phyloP scores from a whole-genome alignment of 192 early-diverging fungal genomes.

The Coemansia sp. region DNA sequence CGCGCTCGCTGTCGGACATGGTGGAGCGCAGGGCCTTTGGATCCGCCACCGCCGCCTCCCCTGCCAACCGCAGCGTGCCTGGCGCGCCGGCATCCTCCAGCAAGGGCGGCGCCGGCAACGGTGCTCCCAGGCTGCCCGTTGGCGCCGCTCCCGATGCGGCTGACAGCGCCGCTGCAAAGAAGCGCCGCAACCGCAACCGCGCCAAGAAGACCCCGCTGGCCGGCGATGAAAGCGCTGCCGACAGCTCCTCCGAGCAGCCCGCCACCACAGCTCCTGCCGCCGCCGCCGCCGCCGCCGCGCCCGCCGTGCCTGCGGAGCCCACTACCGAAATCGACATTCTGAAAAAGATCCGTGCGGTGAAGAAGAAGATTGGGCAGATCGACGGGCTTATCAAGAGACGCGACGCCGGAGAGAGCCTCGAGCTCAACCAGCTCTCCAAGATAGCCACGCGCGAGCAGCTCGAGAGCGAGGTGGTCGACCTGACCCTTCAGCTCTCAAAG shows the following conservation, averaged over 20 bases:
- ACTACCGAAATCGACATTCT: slow-evolving; percentile 61
- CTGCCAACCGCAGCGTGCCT: slow-evolving; percentile 12
- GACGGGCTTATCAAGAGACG: slow-evolving; percentile 75
- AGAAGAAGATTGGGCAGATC: slow-evolving; percentile 94
- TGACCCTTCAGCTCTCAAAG: slow-evolving; percentile 18
- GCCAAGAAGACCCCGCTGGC: slow-evolving; percentile 60
- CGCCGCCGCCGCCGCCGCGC: background rate
- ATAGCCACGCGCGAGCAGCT: slow-evolving; percentile 24
- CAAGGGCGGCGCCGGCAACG: slow-evolving; percentile 12
- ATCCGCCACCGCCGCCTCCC: background rate
- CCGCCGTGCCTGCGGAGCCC: slow-evolving; percentile 9
- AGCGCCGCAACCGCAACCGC: slow-evolving; percentile 78
- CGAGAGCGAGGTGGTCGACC: slow-evolving; percentile 30
- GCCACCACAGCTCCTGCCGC: slow-evolving; percentile 15
- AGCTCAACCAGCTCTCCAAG: slow-evolving; percentile 55
- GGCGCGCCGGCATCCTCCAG: slow-evolving; percentile 18
- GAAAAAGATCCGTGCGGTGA: slow-evolving; percentile 81
- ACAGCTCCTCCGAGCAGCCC: slow-evolving; percentile 50
- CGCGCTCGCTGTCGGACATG: slow-evolving; percentile 40
- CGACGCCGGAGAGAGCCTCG: slow-evolving; percentile 72
- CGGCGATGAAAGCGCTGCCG: slow-evolving; percentile 10
- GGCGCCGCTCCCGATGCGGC: slow-evolving; percentile 22
- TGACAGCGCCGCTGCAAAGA: slow-evolving; percentile 52
- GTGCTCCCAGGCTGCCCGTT: slow-evolving; percentile 30
- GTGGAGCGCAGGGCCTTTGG: slow-evolving; percentile 33